Evolutionary conservation across 345 rosid species (phyloP), one percentile per base, ranked within the genome.

Genomic region (Kernera saxatilis): DNA sequence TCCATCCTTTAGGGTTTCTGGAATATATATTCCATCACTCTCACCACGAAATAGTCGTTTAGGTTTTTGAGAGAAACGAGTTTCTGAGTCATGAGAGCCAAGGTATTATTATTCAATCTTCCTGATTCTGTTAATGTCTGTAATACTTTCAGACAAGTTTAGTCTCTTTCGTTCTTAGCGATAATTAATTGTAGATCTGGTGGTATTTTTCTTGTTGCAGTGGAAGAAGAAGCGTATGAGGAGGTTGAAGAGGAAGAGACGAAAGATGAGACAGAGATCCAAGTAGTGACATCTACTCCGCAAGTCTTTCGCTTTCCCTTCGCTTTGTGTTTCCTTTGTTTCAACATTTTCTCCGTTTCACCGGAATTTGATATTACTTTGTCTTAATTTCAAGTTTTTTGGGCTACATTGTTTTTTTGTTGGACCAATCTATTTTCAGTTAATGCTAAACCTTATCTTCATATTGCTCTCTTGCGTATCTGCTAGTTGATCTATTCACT

Each of bases 201-300:
- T 52, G 9, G 23, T 62, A 11, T 10, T 29, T 51, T 27, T 8
- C 6, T 36, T 26, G 0, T 1, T 14, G 33, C 67, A 76, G 84
- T 81, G 84, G 84, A 81, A 81, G 82, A 81, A 81, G 77, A 81
- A 81, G 82, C 77, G 84, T 35, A 81, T 81, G 84, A 78, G 84
- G 77, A 78, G 84, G 17, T 74, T 81, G 81, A 81, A 81, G 79
- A 81, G 84, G 79, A 81, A 81, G 75, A 80, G 84, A 71, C 27
- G 84, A 78, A 81, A 81, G 79, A 81, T 81, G 84, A 66, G 84
- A 64, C 84, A 81, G 71, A 53, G 84, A 56, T 81, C 84, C 14
- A 81, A 81, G 71, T 81, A 81, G 82, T 39, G 44, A 19, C 8
- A 23, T 69, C 73, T 22, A 21, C 30, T 2, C 21, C 1, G 1